Evolutionary conservation across 495 filamentous ascomycete genomes (phyloP), one percentile per base, ranked within the genome.

Genomic region (Xylaria venustula): DNA sequence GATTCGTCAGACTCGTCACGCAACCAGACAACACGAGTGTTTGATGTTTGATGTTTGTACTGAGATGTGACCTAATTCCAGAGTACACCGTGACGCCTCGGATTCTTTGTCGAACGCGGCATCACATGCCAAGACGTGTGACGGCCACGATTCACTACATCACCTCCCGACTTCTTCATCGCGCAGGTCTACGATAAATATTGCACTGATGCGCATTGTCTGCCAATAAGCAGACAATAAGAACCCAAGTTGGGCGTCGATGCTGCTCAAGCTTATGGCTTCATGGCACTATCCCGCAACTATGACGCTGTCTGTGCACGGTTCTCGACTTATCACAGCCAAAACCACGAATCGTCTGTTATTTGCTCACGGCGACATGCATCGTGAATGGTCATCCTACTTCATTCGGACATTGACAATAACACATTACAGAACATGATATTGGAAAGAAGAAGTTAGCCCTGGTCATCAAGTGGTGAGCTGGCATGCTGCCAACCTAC

Each of bases 241-340:
- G n/a, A n/a, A n/a, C n/a, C n/a, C n/a, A n/a, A n/a, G n/a, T 47
- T 36, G 17, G 14, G 54, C 37, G 20, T 26, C 26, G 28, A 20
- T 0, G n/a, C 30, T 48, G 17, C 8, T 34, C 30, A 28, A 48
- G 23, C 26, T 20, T 7, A 20, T 36, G 8, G 30, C 15, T 36
- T 48, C 14, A n/a, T 36, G 12, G 7, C n/a, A n/a, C n/a, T n/a
- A n/a, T n/a, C n/a, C 42, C 42, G 54, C 42, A 59, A 40, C 30
- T 59, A 59, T 50, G 56, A 59, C 55, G 56, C 46, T 50, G 46
- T 28, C 11, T 51, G 30, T 9, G 14, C 5, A 25, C 42, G 15
- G 19, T 17, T 36, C 14, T n/a, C 4, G 11, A 23, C 17, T n/a
- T 17, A 23, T 47, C n/a, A n/a, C 19, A 17, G 9, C n/a, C 41